Percentiles rank a stretch among this genome's conserved stretches.
phyloP scores from a whole-genome alignment of 2,329 filamentous ascomycete genomes.

The Aspergillus fijiensis region DNA sequence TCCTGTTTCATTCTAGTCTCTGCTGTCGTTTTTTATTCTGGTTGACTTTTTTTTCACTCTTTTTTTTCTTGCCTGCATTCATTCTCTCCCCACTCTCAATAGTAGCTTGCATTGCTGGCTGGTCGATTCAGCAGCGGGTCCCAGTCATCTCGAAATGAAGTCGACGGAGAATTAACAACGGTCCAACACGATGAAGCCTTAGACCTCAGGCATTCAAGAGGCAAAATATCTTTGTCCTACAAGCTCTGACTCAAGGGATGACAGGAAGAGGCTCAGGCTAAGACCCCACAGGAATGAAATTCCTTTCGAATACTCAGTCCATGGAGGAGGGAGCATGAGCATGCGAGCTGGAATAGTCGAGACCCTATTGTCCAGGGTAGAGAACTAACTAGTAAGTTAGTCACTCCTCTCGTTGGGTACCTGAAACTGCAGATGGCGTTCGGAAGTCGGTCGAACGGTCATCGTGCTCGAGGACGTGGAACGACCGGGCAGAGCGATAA shows the following conservation, averaged over 20 bases:
- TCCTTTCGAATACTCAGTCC: background rate
- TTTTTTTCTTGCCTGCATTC: slow-evolving; percentile 13
- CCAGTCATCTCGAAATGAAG: slow-evolving; percentile 14
- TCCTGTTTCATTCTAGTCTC: slow-evolving; percentile 2
- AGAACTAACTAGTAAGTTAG: background rate
- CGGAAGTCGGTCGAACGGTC: background rate
- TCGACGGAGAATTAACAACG: slow-evolving; percentile 3
- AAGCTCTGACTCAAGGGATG: background rate
- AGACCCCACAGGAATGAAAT: background rate
- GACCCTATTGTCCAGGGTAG: background rate
- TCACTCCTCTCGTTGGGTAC: slow-evolving; percentile 18
- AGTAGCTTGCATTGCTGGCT: background rate
- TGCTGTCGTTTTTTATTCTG: slow-evolving; percentile 12
- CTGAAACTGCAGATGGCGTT: slow-evolving; percentile 19
- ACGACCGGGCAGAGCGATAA: background rate
- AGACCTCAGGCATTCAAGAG: background rate
- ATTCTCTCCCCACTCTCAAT: background rate
- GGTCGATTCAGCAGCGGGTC: slow-evolving; percentile 4
- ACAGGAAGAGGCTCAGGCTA: background rate
- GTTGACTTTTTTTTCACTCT: slow-evolving; percentile 12
- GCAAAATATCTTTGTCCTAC: slow-evolving; percentile 4
- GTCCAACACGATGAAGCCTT: background rate
- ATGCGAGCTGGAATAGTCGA: background rate
- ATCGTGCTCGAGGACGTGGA: background rate
- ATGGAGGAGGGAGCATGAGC: background rate